phyloP scores from a whole-genome alignment of 257 asterid species.

The Rhazya stricta region DNA sequence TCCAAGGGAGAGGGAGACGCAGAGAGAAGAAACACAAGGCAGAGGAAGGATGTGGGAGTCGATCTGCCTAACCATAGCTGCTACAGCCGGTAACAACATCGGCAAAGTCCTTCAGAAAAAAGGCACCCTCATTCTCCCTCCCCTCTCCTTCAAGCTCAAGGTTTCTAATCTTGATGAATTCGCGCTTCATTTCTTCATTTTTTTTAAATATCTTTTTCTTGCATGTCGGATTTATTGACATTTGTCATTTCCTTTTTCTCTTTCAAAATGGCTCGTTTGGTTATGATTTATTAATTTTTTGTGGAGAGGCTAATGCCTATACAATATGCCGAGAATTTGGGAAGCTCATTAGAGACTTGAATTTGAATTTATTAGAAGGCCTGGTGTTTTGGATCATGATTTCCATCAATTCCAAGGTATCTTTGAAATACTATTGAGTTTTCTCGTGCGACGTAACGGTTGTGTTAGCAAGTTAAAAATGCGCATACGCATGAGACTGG shows the following conservation, averaged over 20 bases:
- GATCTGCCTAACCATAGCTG: slow-evolving; percentile 78
- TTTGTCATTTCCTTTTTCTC: background rate
- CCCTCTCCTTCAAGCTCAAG: slow-evolving; percentile 95
- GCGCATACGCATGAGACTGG: background rate
- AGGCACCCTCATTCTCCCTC: slow-evolving; percentile 98
- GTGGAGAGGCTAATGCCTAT: background rate
- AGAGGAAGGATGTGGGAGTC: slow-evolving; percentile 81
- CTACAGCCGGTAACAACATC: slow-evolving; percentile 98
- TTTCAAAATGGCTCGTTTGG: background rate
- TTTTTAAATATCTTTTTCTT: background rate
- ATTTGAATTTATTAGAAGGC: background rate
- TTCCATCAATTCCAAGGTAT: background rate
- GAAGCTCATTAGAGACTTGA: background rate
- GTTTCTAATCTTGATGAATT: slow-evolving; percentile 20
- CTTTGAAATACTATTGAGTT: background rate
- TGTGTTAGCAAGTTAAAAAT: background rate
- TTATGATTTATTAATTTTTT: background rate
- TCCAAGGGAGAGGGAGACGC: background rate
- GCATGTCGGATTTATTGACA: background rate
- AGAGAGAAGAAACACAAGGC: background rate
- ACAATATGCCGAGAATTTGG: background rate
- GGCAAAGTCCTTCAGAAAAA: slow-evolving; percentile 98
- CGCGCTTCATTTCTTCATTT: background rate
- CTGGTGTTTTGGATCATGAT: background rate
- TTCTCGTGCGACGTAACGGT: background rate